Base-by-base conservation (phyloP, 2,329 filamentous ascomycete genomes). In the Penicillium sp. region DNA sequence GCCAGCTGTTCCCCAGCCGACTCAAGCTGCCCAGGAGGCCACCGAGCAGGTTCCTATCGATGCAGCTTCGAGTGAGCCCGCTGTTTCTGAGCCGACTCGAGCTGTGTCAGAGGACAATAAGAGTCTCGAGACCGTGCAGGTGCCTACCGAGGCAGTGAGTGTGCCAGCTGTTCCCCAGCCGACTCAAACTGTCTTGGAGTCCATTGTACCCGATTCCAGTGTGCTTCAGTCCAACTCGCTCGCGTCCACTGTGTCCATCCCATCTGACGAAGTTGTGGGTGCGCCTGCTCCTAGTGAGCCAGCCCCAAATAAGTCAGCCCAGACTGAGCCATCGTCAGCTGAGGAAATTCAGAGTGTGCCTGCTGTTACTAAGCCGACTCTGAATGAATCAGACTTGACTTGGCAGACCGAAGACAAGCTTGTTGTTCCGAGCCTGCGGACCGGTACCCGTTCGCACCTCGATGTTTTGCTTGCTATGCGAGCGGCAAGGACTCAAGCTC, bases 231-330 rank as follows among this genome's bases (percentile, higher is more conserved):
- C 0, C 43, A 46, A 27, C 15, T 8, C 7, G 6, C 45, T 6
- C n/a, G 45, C 8, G 19, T 12, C 45, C 6, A 4, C 13, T 33
- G 29, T 48, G 19, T 35, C 19, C 29, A 35, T 23, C 12, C 4
- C 17, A n/a, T 35, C 21, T 19, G 31, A 47, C 10, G 40, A 38
- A 12, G 35, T 49, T 49, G 43, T 33, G 35, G n/a, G 27, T 45
- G 50, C 4, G 35, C 43, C 35, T 49, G 52, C 52, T 54, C 33
- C 52, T 31, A 40, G 33, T 41, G 43, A 49, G 52, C 43, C 25
- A 31, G 31, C 25, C 43, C 33, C 33, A 31, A 33, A 10, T 5
- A 9, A 37, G 33, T 49, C 51, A 40, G 7, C 15, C 27, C 27
- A 31, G n/a, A 25, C 33, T 48, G 13, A 27, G 43, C 43, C 25